Percentiles rank a stretch among this genome's conserved stretches.
Conservation (phyloP, 2,329 filamentous ascomycete genomes). For the Colletotrichum sp. region DNA sequence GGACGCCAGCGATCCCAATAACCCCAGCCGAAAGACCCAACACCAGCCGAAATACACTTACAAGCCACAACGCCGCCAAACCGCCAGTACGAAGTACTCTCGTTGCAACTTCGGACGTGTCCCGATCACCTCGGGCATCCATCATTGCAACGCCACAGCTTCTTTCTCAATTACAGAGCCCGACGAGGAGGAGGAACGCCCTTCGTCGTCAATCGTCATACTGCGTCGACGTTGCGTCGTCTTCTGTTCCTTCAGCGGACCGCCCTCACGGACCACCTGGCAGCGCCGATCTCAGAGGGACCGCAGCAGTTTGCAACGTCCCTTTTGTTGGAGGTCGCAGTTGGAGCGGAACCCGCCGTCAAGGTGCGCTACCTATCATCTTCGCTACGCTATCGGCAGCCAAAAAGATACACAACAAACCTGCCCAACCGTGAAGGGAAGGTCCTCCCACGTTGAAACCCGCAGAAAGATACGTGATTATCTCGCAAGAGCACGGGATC, state of each 20-base stretch:
- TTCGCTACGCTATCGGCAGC: neutral
- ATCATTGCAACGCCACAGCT: neutral
- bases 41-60: neutral
- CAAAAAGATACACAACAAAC: neutral
- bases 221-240: neutral
- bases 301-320: neutral
- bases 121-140: neutral
- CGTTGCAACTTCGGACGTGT: neutral
- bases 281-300: neutral
- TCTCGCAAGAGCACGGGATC: neutral
- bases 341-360: constrained; percentile 3
- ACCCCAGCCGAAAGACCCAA: neutral
- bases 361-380: neutral
- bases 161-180: neutral
- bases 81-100: neutral
- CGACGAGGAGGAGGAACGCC: neutral
- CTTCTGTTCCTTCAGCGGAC: neutral
- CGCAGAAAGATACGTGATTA: neutral
- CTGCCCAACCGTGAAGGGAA: neutral
- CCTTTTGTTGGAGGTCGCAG: neutral
- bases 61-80: neutral
- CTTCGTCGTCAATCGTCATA: neutral
- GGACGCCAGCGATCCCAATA: constrained; percentile 13
- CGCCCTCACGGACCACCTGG: neutral
- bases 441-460: neutral